These are phyloP conservation scores for Polytrichum commune DNA, from an alignment of 225 moss, liverwort and hornwort species.

Conservation along the genomic window DNA sequence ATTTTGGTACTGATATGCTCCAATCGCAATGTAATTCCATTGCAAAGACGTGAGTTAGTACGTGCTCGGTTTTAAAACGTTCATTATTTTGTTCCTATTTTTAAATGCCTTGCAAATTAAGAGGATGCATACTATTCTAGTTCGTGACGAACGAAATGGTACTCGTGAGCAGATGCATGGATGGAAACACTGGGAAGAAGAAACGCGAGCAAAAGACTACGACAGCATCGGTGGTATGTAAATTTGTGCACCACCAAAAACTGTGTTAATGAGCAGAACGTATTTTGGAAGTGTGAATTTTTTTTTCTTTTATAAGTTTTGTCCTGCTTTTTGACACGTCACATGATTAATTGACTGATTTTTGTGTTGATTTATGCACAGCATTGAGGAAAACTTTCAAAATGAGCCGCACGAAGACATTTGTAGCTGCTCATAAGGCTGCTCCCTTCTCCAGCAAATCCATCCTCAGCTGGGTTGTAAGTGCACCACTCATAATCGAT, in stretches of 20 bases:
- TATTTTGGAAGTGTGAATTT: not conserved
- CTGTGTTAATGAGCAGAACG: not conserved
- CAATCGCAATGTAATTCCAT: not conserved
- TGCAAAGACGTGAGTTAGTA: too few relatives aligned
- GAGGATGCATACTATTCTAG: not conserved
- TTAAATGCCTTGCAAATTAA: too few relatives aligned
- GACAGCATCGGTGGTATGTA: conserved; percentile 29
- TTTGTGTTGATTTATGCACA: not conserved
- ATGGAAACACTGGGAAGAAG: conserved; percentile 71
- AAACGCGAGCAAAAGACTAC: conserved; percentile 54
- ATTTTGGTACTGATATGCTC: not conserved
- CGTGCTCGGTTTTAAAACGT: too few relatives aligned
- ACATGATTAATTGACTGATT: too few relatives aligned
- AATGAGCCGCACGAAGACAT: conserved; percentile 20
- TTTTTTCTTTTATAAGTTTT: not conserved
- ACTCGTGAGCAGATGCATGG: conserved; percentile 33
- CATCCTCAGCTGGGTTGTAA: conserved; percentile 25
- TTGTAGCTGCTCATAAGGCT: conserved; percentile 15
- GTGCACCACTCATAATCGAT: not conserved
- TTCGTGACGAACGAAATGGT: not conserved
- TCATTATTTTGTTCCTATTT: too few relatives aligned
- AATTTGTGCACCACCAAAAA: not conserved
- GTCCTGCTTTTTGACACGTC: not conserved
- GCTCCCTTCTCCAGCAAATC: conserved; percentile 19
- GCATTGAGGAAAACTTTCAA: conserved; percentile 24